Evolutionary conservation across 352 stramenopile genomes (phyloP), one percentile per base, ranked within the genome.

Genomic region (Pythium apleroticum): DNA sequence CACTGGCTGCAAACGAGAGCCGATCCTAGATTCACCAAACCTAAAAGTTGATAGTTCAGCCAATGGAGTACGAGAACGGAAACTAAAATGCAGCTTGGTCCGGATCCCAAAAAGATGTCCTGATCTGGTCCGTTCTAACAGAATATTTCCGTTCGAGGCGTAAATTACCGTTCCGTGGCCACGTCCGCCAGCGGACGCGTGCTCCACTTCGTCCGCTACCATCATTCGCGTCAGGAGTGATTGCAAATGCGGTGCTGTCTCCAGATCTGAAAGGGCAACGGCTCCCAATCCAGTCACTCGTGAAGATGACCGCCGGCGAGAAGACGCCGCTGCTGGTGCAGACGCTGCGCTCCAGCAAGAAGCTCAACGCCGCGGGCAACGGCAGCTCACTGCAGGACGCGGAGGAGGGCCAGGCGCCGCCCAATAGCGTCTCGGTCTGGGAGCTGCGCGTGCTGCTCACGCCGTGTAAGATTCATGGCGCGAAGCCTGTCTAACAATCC

Each of bases 401-500:
- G n/a, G 56, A 71, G 27, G 24, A 57, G 9, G 59, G 48, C 12
- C 45, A 63, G 48, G 11, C 49, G 37, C 22, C 22, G 37, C 45
- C 31, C 24, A 64, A 52, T 48, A 54, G 28, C 43, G 71, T 89
- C 17, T 78, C 80, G 14, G 27, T 80, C 39, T 88, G 78, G 74
- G 76, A 89, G 52, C 73, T 92, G 45, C 77, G 79, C 49, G 80
- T 90, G 60, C 69, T 92, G 63, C 77, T 92, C 25, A 67, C 82
- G n/a, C 81, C 84, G 25, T 92, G 84, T 92, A 79, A 60, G 76
- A 33, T n/a, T n/a, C n/a, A n/a, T n/a, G n/a, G n/a, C n/a, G n/a
- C n/a, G n/a, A n/a, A n/a, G 39, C 3, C 4, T 17, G 5, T 48
- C 3, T 27, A 11, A 11, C 17, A 11, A 22, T 14, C 14, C 10